phyloP scores from a whole-genome alignment of 2,329 filamentous ascomycete species.

The Penicillium sp. region DNA sequence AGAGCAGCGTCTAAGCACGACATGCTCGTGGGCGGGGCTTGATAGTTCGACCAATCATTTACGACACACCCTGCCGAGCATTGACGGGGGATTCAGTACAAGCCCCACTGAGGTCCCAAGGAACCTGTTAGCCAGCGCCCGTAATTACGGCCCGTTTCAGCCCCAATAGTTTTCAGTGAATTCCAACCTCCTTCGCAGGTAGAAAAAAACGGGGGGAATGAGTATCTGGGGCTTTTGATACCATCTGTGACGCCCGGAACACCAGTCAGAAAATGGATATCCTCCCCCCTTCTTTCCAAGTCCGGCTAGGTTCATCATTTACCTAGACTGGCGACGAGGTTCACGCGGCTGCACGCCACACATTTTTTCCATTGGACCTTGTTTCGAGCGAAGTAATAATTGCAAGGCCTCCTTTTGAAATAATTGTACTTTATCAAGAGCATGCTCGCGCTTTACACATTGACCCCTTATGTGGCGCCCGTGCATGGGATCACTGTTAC shows the following conservation, averaged over 20 bases:
- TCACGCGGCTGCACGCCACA: not conserved
- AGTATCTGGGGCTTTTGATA: not conserved
- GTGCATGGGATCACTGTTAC: not conserved
- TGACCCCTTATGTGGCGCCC: not conserved
- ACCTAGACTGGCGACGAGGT: not conserved
- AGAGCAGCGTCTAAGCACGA: no score
- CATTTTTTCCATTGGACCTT: not conserved
- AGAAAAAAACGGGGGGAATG: not conserved
- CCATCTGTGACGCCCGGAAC: not conserved
- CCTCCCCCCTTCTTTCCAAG: not conserved
- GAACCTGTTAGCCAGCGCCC: not conserved
- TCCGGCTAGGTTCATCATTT: not conserved
- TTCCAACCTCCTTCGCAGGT: not conserved
- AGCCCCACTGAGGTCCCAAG: no score
- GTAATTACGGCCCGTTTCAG: not conserved
- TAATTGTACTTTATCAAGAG: not conserved
- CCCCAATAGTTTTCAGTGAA: not conserved
- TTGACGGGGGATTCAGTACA: not conserved
- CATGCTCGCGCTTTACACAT: not conserved
- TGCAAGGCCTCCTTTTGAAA: not conserved
- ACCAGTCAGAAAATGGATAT: not conserved
- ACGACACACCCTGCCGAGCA: not conserved
- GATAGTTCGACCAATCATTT: not conserved
- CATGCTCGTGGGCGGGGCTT: no score
- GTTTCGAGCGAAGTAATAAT: not conserved